Percentiles rank a stretch among this genome's conserved stretches.
Conservation (phyloP, 306 rosid species). For the Pueraria montana region DNA sequence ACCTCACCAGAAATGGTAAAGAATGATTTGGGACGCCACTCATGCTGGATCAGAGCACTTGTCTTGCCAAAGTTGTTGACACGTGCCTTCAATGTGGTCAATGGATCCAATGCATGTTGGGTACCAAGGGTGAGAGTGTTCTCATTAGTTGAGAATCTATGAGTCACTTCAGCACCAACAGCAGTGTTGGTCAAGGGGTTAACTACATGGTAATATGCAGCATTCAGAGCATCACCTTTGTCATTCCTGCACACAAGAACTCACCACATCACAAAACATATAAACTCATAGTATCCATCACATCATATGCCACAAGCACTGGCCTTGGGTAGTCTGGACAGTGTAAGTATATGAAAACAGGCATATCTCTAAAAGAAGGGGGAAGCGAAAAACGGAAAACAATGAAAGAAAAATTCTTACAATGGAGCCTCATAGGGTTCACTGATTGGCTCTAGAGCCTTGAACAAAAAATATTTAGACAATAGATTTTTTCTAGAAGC, state of each 20-base stretch:
- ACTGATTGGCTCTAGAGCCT: neutral
- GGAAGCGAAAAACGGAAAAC: neutral
- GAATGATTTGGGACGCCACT: constrained; percentile 96
- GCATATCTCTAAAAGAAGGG: neutral
- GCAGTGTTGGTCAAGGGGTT: constrained; percentile 58
- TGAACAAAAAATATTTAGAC: neutral
- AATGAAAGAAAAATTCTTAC: neutral
- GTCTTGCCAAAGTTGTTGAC: constrained; percentile 82
- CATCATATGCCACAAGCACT: neutral
- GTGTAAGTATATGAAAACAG: neutral
- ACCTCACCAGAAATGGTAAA: constrained; percentile 91
- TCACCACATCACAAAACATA: constrained; percentile 27
- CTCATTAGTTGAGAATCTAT: constrained; percentile 75
- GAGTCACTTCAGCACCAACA: constrained; percentile 65
- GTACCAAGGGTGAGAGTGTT: constrained; percentile 80
- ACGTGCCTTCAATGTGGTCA: constrained; percentile 85
- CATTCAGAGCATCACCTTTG: constrained; percentile 71
- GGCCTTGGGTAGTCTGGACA: neutral
- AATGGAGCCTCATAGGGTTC: constrained; percentile 8
- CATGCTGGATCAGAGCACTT: constrained; percentile 94
- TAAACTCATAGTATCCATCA: neutral
- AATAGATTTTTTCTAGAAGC: constrained; percentile 1
- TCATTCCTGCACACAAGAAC: constrained; percentile 74
- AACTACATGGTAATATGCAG: constrained; percentile 53
- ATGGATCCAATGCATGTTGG: constrained; percentile 86